phyloP scores from a whole-genome alignment of 2,329 filamentous ascomycete species.

The Aspergillus transmontanensis region DNA sequence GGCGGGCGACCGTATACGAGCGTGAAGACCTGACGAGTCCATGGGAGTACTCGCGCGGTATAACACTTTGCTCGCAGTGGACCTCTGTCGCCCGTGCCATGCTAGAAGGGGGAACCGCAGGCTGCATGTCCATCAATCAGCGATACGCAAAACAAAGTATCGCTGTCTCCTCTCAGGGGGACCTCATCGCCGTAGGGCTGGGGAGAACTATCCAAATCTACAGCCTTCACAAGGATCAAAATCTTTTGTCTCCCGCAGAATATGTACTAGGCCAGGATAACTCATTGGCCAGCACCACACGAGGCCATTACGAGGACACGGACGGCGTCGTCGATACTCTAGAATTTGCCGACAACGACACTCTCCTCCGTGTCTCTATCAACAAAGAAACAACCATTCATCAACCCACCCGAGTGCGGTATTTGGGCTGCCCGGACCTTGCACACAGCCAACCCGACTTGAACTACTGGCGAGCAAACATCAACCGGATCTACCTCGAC shows the following conservation, averaged over 20 bases:
- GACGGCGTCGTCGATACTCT: constrained; percentile 23
- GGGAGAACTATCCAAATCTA: constrained; percentile 26
- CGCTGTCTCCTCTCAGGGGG: constrained; percentile 19
- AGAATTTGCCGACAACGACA: constrained; percentile 23
- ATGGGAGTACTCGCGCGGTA: constrained; percentile 14
- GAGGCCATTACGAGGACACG: constrained; percentile 19
- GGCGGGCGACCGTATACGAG: constrained; percentile 15
- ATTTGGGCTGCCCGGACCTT: constrained; percentile 19
- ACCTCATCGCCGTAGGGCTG: constrained; percentile 21
- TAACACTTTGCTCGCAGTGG: constrained; percentile 23
- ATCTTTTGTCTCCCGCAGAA: constrained; percentile 16
- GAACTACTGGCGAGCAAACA: constrained; percentile 22
- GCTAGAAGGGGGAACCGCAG: constrained; percentile 7
- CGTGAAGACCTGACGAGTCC: background rate
- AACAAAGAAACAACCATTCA: constrained; percentile 20
- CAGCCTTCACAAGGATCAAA: constrained; percentile 10
- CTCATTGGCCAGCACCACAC: constrained; percentile 1
- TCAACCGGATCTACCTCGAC: constrained; percentile 24
- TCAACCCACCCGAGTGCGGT: constrained; percentile 22
- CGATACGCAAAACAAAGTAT: constrained; percentile 19
- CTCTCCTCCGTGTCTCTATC: constrained; percentile 23
- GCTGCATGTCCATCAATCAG: constrained; percentile 14
- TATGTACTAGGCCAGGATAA: constrained; percentile 16
- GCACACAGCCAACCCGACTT: background rate
- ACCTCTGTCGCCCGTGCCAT: constrained; percentile 19